A percentile compares a stretch with the other conserved stretches of the same genome.
Evolutionary conservation across 345 rosid genomes (phyloP).

Genomic region (Lepidium didymum): DNA sequence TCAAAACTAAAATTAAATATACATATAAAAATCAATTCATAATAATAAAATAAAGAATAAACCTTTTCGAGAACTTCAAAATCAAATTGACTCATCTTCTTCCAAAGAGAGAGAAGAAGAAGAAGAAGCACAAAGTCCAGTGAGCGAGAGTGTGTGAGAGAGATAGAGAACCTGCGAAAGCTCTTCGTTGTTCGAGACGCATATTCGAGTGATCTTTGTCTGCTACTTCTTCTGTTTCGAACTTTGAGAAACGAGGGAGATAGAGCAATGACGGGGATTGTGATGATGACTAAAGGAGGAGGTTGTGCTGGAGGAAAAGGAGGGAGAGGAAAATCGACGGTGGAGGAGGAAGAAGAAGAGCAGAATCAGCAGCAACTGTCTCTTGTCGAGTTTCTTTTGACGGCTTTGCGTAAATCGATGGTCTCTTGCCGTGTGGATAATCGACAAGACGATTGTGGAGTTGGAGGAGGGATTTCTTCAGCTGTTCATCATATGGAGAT

Average conservation of each 20-base stretch:
- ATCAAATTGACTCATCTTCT: slow-evolving; percentile 12
- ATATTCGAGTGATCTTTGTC: not conserved
- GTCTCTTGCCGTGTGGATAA: slow-evolving; percentile 71
- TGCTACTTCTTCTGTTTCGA: not conserved
- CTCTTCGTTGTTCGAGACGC: slow-evolving; percentile 5
- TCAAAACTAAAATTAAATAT: slow-evolving; percentile 15
- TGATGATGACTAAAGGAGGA: slow-evolving; percentile 74
- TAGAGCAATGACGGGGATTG: slow-evolving; percentile 66
- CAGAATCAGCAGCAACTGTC: slow-evolving; percentile 56
- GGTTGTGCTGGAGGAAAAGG: slow-evolving; percentile 55
- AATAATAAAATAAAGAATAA: not conserved
- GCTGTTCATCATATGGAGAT: slow-evolving; percentile 71
- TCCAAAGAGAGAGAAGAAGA: slow-evolving; percentile 8
- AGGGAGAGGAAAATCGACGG: slow-evolving; percentile 28
- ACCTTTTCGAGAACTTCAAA: slow-evolving; percentile 26
- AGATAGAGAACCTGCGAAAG: not conserved
- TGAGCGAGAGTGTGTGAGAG: not conserved
- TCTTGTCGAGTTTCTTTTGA: slow-evolving; percentile 46
- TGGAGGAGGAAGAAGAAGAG: slow-evolving; percentile 41
- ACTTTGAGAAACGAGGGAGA: not conserved
- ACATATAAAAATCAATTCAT: not conserved
- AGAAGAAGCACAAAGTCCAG: not conserved
- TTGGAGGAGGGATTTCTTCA: slow-evolving; percentile 26
- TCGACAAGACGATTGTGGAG: slow-evolving; percentile 45
- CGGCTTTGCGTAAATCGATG: slow-evolving; percentile 81